Evolutionary conservation across 306 rosid species (phyloP).

Genomic region (Acmispon strigosus): DNA sequence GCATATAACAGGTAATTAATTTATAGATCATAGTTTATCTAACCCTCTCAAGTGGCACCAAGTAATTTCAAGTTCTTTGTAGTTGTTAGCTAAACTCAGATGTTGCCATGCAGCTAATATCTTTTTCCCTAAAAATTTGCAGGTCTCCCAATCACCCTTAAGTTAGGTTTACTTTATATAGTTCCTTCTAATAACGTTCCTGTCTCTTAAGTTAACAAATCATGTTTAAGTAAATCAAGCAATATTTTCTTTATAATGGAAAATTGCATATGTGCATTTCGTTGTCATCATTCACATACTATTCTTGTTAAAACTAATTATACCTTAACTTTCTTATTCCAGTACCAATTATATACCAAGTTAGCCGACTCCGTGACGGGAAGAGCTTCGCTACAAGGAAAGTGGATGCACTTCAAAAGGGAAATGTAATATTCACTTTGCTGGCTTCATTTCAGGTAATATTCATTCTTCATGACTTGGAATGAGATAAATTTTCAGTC

Average conservation of each 20-base stretch:
- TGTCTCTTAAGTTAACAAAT: background rate
- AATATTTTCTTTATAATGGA: background rate
- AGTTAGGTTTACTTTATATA: background rate
- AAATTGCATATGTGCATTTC: background rate
- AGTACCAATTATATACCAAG: slow-evolving; percentile 90
- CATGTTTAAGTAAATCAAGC: background rate
- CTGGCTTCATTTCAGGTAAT: slow-evolving; percentile 87
- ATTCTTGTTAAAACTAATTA: background rate
- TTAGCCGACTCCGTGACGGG: slow-evolving; percentile 74
- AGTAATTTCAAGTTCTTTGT: background rate
- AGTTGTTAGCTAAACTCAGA: background rate
- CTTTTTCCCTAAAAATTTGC: background rate
- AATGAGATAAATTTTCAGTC: background rate
- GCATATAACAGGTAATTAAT: background rate
- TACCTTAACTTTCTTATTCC: slow-evolving; percentile 22
- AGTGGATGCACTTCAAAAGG: slow-evolving; percentile 92
- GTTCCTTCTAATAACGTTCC: background rate
- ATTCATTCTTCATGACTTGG: slow-evolving; percentile 12
- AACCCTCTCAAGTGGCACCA: background rate
- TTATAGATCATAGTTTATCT: background rate
- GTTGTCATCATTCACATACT: background rate
- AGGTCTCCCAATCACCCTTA: background rate
- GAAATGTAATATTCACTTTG: slow-evolving; percentile 72
- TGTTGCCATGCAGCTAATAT: background rate
- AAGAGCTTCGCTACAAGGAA: slow-evolving; percentile 91